A percentile compares a stretch with the other conserved stretches of the same genome.
These are phyloP conservation scores for Chlamydomonas asymmetrica DNA, from an alignment of 139 green algal species.

Conservation along the genomic window DNA sequence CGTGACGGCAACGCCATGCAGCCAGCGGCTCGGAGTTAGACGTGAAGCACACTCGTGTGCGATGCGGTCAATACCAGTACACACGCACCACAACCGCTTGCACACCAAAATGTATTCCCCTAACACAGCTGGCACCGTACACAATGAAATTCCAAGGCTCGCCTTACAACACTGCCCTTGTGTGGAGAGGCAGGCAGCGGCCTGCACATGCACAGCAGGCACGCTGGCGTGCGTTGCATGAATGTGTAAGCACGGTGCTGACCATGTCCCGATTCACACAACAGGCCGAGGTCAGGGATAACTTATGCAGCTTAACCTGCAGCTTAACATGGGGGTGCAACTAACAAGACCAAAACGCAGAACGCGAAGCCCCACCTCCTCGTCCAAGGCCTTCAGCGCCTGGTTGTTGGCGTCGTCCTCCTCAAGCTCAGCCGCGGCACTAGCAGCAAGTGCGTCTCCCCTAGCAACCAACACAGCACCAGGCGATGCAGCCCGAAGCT, in stretches of 20 bases:
- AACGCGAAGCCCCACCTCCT: constrained; percentile 14
- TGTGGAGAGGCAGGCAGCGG: too few species aligned
- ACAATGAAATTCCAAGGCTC: not conserved
- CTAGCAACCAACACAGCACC: not conserved
- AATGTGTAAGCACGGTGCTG: too few species aligned
- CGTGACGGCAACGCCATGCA: not conserved
- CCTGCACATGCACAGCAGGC: too few species aligned
- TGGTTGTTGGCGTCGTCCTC: constrained; percentile 8
- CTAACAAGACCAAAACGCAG: not conserved
- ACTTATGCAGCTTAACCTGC: too few species aligned
- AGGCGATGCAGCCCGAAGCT: not conserved
- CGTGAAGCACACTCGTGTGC: not conserved
- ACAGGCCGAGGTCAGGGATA: too few species aligned
- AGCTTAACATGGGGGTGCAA: too few species aligned
- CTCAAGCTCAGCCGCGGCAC: too few species aligned
- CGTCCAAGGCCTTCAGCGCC: constrained; percentile 29
- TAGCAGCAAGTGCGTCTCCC: not conserved
- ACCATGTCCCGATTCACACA: too few species aligned
- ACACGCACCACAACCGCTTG: not conserved
- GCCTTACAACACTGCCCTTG: too few species aligned
- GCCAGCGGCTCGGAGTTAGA: not conserved
- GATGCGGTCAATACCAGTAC: not conserved
- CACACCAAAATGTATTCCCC: not conserved
- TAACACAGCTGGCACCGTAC: not conserved
- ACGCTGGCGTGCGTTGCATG: too few species aligned